Evolutionary conservation across 2,329 filamentous ascomycete species (phyloP), one percentile per base, ranked within the genome.

Genomic region (Aspergillus awamori): DNA sequence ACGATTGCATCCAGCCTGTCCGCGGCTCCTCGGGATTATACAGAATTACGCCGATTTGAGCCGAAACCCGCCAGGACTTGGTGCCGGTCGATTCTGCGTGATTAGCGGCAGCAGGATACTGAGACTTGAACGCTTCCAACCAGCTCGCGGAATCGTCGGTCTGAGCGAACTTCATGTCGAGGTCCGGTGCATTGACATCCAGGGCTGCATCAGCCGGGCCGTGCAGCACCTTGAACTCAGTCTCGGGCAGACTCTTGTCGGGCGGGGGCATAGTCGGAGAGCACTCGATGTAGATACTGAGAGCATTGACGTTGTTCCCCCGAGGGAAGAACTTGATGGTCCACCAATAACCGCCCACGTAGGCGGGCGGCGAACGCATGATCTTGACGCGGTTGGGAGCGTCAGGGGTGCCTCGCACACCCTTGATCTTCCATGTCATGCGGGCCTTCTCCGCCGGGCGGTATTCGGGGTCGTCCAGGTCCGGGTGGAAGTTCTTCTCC

Each of bases 281-380:
- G 69, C 85, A 87, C 69, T 87, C 86, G 38, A 89, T 75, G 66
- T 88, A 89, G 24, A 87, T 79, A 65, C 85, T 87, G 56, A 88
- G 70, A 33, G 84, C 84, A 41, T 83, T 81, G 2, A 83, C 82
- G 64, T 84, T 82, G 67, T 88, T 87, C 20, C 86, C 86, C 48
- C 81, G 81, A 2, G 86, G 86, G 65, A 86, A 88, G 69, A 88
- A 85, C 71, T 88, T 88, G 76, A 89, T 84, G 58, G 83, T 85
- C 86, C 86, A 89, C 70, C 87, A 86, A 63, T 84, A 82, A 20
- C 84, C 86, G 20, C 84, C 86, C 59, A 88, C 77, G 26, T 75
- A 81, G 10, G 85, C 82, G 5, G 80, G 70, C 0, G 81, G 83
- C 5, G 86, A 88, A 30, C 82, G 82, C 81, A 88, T 86, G 64